Evolutionary conservation across 257 asterid species (phyloP), one percentile per base, ranked within the genome.

Genomic region (Cordia subcordata): DNA sequence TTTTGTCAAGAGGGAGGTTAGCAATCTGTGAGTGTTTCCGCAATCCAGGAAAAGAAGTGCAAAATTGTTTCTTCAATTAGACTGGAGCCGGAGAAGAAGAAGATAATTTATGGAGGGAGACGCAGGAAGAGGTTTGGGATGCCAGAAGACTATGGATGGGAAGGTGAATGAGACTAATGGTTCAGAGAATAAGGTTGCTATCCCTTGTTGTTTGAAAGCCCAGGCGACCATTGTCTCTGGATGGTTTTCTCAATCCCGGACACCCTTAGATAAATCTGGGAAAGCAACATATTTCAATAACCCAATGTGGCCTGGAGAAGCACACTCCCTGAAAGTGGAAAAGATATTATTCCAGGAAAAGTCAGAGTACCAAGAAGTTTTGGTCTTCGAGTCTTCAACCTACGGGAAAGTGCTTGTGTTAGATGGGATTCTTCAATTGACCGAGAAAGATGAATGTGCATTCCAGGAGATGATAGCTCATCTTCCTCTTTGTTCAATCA

Each of bases 301-400:
- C 68, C 97, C 99, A 58, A 93, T 93, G 99, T 93, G 99, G 99
- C 99, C 97, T 78, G 99, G 99, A 61, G 99, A 93, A 86, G 94
- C 90, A 21, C 99, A 93, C 77, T 93, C 94, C 51, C 63, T 93
- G 68, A 79, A 81, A 76, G 96, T 86, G 60, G 96, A 93, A 56
- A 76, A 79, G 16, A 67, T 90, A 49, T 77, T 93, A 68, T 93
- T 89, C 78, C 65, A 74, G 75, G 97, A 87, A 35, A 81, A 70
- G 78, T 93, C 99, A 27, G 70, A 75, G 70, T 93, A 74, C 72
- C 99, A 93, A 77, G 97, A 89, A 74, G 94, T 93, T 75, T 74
- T 93, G 71, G 96, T 93, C 70, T 89, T 93, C 66, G 82, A 93
- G 99, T 89, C 97, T 8, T 63, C 79, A 56, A 57, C 87, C 53